A percentile compares a stretch with the other conserved stretches of the same genome.
Evolutionary conservation across 106 monocot species (phyloP).

Genomic region (Gastrodia elata): DNA sequence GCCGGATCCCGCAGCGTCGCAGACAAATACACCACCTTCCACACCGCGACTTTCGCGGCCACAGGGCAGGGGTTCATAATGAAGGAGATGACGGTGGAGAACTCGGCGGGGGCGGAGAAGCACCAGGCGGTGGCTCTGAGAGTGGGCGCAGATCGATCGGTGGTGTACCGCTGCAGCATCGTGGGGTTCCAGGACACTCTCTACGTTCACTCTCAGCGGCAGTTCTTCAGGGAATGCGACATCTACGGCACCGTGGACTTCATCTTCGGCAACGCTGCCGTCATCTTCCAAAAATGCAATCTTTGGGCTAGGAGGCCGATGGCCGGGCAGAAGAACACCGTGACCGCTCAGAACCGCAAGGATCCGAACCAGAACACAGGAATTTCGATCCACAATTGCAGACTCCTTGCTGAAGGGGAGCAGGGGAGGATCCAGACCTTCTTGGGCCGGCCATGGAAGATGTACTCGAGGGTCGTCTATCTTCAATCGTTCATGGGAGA

Average conservation of each 20-base stretch:
- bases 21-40: constrained; percentile 41
- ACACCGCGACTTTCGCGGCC: constrained; percentile 58
- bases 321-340: constrained; percentile 49
- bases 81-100: constrained; percentile 75
- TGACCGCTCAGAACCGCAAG: constrained; percentile 70
- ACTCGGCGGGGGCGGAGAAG: constrained; percentile 62
- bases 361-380: constrained; percentile 81
- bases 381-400: constrained; percentile 64
- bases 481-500: constrained; percentile 36
- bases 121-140: constrained; percentile 86
- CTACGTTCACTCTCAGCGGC: constrained; percentile 74
- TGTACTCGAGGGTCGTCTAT: constrained; percentile 38
- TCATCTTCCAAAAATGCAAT: constrained; percentile 72
- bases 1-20: constrained; percentile 30
- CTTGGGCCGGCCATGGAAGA: constrained; percentile 70
- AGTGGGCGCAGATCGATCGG: constrained; percentile 65
- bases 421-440: constrained; percentile 30
- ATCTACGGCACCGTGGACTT: constrained; percentile 91
- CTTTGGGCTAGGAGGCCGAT: constrained; percentile 58
- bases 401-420: constrained; percentile 22
- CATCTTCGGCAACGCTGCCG: constrained; percentile 89
- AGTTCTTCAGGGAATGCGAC: constrained; percentile 83
- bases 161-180: constrained; percentile 67
- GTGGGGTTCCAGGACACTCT: constrained; percentile 81
- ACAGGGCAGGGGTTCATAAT: constrained; percentile 69